Conservation (phyloP, 2,329 filamentous ascomycete species). For the Curvularia eragrostidis region DNA sequence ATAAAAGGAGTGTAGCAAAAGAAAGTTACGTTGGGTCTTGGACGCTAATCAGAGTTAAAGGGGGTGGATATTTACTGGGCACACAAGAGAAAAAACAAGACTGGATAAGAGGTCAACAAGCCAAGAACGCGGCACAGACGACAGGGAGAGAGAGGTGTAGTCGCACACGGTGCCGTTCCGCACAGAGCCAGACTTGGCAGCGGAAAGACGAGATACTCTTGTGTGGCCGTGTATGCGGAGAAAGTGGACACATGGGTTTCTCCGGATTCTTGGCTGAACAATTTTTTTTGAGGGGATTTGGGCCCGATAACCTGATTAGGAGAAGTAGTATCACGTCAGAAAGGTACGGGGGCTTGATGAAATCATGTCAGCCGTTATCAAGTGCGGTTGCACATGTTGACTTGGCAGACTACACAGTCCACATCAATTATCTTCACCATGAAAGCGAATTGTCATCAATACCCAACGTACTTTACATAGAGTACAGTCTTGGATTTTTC, state of each 20-base stretch:
- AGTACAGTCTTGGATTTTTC: not conserved
- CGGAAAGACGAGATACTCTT: conserved; percentile 1
- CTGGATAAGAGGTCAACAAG: not conserved
- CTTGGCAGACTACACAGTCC: not conserved
- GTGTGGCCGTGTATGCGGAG: conserved; percentile 1
- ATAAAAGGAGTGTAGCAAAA: not conserved
- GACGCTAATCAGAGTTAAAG: not conserved
- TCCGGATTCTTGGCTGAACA: conserved; percentile 5
- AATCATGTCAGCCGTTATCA: not conserved
- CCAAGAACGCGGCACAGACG: conserved; percentile 11
- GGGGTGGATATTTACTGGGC: not conserved
- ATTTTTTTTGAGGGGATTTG: not conserved
- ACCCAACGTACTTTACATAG: not conserved
- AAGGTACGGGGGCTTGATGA: not conserved
- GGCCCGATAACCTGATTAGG: too few species aligned
- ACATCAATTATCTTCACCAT: not conserved
- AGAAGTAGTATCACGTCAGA: too few species aligned
- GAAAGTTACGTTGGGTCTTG: not conserved
- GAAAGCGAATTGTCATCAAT: not conserved
- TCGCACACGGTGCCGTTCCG: conserved; percentile 13
- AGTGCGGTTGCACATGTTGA: not conserved
- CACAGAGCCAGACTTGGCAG: conserved; percentile 15
- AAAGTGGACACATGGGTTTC: conserved; percentile 3
- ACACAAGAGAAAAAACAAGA: not conserved
- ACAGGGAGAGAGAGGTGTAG: not conserved